These are phyloP conservation scores for Naganishia randhawae DNA, from an alignment of 768 basidiomycete genomes.

Conservation along the genomic window DNA sequence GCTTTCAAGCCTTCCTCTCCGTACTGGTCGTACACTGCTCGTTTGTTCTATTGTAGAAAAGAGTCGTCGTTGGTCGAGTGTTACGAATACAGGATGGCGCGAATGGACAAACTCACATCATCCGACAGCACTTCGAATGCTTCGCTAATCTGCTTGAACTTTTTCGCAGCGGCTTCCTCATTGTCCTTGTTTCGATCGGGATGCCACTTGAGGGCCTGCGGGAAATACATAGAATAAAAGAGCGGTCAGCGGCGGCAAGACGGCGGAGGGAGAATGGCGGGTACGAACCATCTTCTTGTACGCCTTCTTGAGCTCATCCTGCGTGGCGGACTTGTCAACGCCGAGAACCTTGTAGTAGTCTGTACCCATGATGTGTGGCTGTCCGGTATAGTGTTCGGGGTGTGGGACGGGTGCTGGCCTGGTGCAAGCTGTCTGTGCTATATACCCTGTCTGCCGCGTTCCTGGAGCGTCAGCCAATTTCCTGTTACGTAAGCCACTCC, in stretches of 20 bases:
- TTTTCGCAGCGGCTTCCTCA: constrained; percentile 56
- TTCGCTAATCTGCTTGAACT: constrained; percentile 67
- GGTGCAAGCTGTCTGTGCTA: too few relatives aligned
- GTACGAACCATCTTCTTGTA: constrained; percentile 23
- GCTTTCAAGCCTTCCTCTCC: constrained; percentile 74
- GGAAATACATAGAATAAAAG: not conserved
- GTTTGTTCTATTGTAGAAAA: constrained; percentile 36
- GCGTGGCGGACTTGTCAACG: constrained; percentile 22
- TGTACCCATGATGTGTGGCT: constrained; percentile 24
- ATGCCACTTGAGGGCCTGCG: constrained; percentile 33
- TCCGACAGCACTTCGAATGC: constrained; percentile 76
- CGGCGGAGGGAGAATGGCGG: not conserved
- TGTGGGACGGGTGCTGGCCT: too few relatives aligned
- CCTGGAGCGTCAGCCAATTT: constrained; percentile 9
- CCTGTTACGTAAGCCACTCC: not conserved
- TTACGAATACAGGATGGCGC: constrained; percentile 60
- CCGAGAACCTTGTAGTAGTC: constrained; percentile 34
- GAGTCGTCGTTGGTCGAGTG: constrained; percentile 42
- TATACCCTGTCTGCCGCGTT: not conserved
- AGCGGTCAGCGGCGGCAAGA: not conserved
- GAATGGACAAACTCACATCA: constrained; percentile 45
- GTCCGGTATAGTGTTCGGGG: not conserved
- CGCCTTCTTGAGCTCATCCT: constrained; percentile 31
- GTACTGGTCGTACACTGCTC: constrained; percentile 68
- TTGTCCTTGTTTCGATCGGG: constrained; percentile 35